Conservation (phyloP, 2,329 filamentous ascomycete species). For the Capronia coronata region DNA sequence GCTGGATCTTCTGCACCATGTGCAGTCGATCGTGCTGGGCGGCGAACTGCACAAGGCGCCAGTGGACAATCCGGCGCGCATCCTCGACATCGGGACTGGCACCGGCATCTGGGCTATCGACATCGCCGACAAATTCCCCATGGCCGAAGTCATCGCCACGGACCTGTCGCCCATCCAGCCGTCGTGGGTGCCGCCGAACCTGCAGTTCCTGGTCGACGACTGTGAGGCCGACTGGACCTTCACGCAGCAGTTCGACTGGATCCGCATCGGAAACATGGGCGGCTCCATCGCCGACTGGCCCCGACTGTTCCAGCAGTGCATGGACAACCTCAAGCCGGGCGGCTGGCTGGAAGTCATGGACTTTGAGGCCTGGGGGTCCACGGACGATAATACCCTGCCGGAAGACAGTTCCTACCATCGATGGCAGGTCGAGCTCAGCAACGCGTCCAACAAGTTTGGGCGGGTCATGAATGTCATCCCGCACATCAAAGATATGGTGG, state of each 20-base stretch:
- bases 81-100: slow-evolving; percentile 56
- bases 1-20: slow-evolving; percentile 26
- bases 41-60: slow-evolving; percentile 26
- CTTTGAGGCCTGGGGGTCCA: slow-evolving; percentile 31
- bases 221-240: slow-evolving; percentile 39
- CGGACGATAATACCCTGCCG: slow-evolving; percentile 30
- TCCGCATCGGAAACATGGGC: slow-evolving; percentile 35
- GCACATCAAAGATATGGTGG: slow-evolving; percentile 20
- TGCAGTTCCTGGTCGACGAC: slow-evolving; percentile 42
- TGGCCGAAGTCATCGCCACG: slow-evolving; percentile 29
- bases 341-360: slow-evolving; percentile 32
- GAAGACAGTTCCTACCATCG: slow-evolving; percentile 13
- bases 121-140: slow-evolving; percentile 29
- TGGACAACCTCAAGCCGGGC: slow-evolving; percentile 29
- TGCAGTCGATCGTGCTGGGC: slow-evolving; percentile 39
- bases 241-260: slow-evolving; percentile 36
- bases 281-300: slow-evolving; percentile 35
- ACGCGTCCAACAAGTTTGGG: slow-evolving; percentile 14
- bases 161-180: slow-evolving; percentile 32
- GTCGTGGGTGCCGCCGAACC: slow-evolving; percentile 38
- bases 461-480: slow-evolving; percentile 21
- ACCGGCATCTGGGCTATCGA: slow-evolving; percentile 52
- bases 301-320: slow-evolving; percentile 27
- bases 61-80: slow-evolving; percentile 35
- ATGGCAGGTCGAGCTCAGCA: slow-evolving; percentile 22